These are phyloP conservation scores for Dendrobium nobile DNA, from an alignment of 106 monocot species.

Conservation along the genomic window DNA sequence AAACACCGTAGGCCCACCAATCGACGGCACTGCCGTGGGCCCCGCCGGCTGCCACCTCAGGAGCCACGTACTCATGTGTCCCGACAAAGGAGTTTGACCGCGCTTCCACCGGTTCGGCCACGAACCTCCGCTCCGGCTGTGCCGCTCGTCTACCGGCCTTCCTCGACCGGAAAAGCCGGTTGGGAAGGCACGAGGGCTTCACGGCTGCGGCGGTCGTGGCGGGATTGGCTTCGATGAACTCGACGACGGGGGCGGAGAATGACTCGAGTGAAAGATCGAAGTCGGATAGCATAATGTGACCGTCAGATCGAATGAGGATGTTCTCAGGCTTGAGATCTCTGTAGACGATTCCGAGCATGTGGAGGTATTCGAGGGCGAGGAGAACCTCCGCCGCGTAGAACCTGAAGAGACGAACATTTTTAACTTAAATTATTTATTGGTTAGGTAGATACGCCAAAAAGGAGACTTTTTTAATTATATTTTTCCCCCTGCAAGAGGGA, in stretches of 20 bases:
- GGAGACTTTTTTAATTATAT: not conserved
- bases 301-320: constrained; percentile 78
- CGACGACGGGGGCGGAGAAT: constrained; percentile 33
- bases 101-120: constrained; percentile 67
- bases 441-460: not conserved
- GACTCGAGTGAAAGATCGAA: constrained; percentile 89
- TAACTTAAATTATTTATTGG: not conserved
- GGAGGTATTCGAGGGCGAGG: constrained; percentile 85
- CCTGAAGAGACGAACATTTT: constrained; percentile 19
- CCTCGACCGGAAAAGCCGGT: constrained; percentile 23
- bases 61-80: constrained; percentile 88
- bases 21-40: constrained; percentile 70
- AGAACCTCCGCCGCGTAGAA: constrained; percentile 90
- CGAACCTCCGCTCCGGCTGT: constrained; percentile 27
- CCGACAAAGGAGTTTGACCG: constrained; percentile 78
- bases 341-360: constrained; percentile 90
- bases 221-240: not conserved
- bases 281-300: constrained; percentile 97
- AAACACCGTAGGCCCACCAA: constrained; percentile 92
- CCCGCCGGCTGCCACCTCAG: constrained; percentile 63
- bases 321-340: constrained; percentile 95
- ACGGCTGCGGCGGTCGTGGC: not conserved
- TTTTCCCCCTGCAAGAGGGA: not conserved
- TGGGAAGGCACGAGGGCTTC: constrained; percentile 30
- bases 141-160: not conserved